These are phyloP conservation scores for Micromonas pusilla DNA, from an alignment of 139 green algal genomes.

Conservation along the genomic window DNA sequence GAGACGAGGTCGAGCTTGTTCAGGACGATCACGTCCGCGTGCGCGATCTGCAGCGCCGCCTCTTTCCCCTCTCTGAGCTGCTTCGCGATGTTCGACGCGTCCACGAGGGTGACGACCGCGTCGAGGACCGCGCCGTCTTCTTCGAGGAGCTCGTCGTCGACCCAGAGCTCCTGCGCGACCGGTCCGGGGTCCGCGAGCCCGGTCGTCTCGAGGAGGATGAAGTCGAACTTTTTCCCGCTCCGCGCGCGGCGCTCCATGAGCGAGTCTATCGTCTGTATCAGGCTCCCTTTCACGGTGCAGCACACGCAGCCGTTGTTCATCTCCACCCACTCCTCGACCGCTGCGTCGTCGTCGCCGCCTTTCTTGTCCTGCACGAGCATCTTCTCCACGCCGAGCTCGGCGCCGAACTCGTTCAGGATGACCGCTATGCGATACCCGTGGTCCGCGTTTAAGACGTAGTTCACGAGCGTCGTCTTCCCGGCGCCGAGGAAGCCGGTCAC, in stretches of 20 bases:
- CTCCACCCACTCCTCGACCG: slow-evolving; percentile 80
- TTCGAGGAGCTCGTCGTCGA: slow-evolving; percentile 53
- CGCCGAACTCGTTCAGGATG: slow-evolving; percentile 85
- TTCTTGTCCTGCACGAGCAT: slow-evolving; percentile 59
- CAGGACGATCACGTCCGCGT: slow-evolving; percentile 35
- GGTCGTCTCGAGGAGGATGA: slow-evolving; percentile 84
- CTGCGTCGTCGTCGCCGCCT: slow-evolving; percentile 33
- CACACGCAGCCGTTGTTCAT: slow-evolving; percentile 97
- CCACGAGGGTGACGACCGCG: slow-evolving; percentile 63
- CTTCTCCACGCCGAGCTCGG: slow-evolving; percentile 68
- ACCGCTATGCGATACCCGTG: slow-evolving; percentile 78
- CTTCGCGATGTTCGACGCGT: slow-evolving; percentile 17
- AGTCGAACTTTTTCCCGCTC: slow-evolving; percentile 54
- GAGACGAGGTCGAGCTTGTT: slow-evolving; percentile 37
- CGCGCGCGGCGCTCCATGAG: slow-evolving; percentile 27
- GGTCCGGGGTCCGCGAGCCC: slow-evolving; percentile 83
- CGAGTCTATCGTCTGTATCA: slow-evolving; percentile 58
- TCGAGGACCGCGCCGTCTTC: slow-evolving; percentile 39
- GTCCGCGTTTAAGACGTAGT: slow-evolving; percentile 73
- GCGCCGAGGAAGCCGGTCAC: slow-evolving; percentile 44
- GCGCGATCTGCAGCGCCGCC: slow-evolving; percentile 30
- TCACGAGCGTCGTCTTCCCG: slow-evolving; percentile 83
- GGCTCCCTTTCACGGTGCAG: slow-evolving; percentile 88
- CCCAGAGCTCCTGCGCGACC: slow-evolving; percentile 78
- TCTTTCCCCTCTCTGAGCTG: slow-evolving; percentile 27